Base-by-base conservation (phyloP, 2,329 filamentous ascomycete species). In the Reticulascus tulasneorum region DNA sequence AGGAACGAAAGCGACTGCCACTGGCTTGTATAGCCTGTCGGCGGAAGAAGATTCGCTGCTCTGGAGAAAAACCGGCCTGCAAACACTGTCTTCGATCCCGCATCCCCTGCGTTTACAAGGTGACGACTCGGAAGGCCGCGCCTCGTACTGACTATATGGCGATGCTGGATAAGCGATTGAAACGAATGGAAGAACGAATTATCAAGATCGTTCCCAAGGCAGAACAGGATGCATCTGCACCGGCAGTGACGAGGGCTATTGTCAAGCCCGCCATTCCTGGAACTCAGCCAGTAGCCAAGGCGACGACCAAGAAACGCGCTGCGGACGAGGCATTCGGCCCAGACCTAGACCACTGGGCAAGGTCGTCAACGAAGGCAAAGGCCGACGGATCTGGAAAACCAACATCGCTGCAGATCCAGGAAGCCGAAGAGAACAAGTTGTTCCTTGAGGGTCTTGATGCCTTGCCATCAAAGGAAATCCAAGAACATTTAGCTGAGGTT, bases 141-240 rank as follows among this genome's bases (percentile, higher is more conserved):
- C 93, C 93, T 4, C 77, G 93, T 34, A 97, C 93, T 13, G 93
- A 97, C 62, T 97, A 97, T 62, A 97, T 97, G 93, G 89, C 90
- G 26, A 97, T 97, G 89, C 67, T 97, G 51, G 93, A 97, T 64
- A 96, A 95, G 64, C 78, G 93, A 35, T 62, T 97, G 48, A 96
- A 94, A 68, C 76, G 91, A 38, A 97, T 97, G 93, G 93, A 98
- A 62, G 91, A 97, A 53, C 83, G 91, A 38, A 93, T 97, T 45
- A 94, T 97, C 64, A 95, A 95, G 59, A 84, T 91, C 40, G 84
- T 97, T 19, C 91, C 93, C 0, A 94, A 91, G 55, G 77, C 87
- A 26, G 89, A 94, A 46, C 75, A 86, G 45, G 81, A 84, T 26
- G 69, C 78, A 18, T 71, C 62, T 9, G 57, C 83, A 40, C 67